Conservation (phyloP, 495 filamentous ascomycete species). For the Xylaria curta region DNA sequence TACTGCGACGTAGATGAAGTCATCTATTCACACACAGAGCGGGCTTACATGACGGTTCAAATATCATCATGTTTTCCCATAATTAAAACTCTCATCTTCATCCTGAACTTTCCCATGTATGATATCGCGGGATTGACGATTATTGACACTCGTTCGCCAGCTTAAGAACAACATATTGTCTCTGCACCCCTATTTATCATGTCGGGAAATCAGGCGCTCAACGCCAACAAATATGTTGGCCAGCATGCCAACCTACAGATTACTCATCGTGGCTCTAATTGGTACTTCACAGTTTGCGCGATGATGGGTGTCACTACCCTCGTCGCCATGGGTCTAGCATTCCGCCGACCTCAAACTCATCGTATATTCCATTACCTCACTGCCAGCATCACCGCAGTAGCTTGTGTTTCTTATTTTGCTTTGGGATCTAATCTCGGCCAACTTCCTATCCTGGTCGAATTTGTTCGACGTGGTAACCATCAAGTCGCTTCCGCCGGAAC, state of each 20-base stretch:
- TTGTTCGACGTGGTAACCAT: slow-evolving; percentile 44
- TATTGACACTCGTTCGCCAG: background rate
- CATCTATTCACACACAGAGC: slow-evolving; percentile 1
- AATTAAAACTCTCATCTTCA: background rate
- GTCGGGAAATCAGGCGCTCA: slow-evolving; percentile 56
- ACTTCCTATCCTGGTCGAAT: slow-evolving; percentile 65
- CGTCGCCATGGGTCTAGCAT: slow-evolving; percentile 51
- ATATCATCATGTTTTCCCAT: background rate
- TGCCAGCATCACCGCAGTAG: slow-evolving; percentile 63
- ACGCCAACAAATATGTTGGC: slow-evolving; percentile 50
- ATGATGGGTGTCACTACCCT: slow-evolving; percentile 53
- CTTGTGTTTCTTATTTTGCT: slow-evolving; percentile 70
- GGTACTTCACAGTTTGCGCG: slow-evolving; percentile 61
- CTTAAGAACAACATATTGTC: background rate
- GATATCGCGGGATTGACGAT: background rate
- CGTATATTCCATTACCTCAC: slow-evolving; percentile 76
- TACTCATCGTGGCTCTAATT: slow-evolving; percentile 63
- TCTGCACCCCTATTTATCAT: slow-evolving; percentile 20
- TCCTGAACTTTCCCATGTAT: background rate
- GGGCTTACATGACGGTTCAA: background rate
- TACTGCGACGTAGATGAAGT: slow-evolving; percentile 12
- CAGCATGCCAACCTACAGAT: slow-evolving; percentile 60
- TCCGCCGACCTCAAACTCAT: slow-evolving; percentile 57
- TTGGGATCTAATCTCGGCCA: slow-evolving; percentile 74
- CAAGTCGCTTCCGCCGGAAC: slow-evolving; percentile 50